Evolutionary conservation across 2,329 filamentous ascomycete species (phyloP).

Genomic region (Fusarium ambrosium): DNA sequence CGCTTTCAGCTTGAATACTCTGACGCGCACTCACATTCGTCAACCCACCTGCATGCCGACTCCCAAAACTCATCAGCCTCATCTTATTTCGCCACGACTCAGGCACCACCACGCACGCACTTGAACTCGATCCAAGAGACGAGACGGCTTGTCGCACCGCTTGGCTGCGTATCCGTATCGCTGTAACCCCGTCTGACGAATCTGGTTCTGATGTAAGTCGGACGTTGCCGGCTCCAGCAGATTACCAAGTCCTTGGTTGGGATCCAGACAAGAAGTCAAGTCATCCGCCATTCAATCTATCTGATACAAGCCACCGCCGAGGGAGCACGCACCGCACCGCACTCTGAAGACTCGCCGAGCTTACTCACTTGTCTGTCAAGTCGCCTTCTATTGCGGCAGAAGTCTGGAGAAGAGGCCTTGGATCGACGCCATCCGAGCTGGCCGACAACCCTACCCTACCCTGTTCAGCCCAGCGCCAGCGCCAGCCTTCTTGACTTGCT

Average conservation of each 20-base stretch:
- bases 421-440: constrained; percentile 32
- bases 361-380: constrained; percentile 29
- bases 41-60: not conserved
- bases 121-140: constrained; percentile 11
- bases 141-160: constrained; percentile 20
- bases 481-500: constrained; percentile 42
- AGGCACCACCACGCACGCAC: constrained; percentile 3
- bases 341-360: constrained; percentile 20
- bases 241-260: constrained; percentile 19
- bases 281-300: constrained; percentile 28
- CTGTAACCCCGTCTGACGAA: constrained; percentile 33
- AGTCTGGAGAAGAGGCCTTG: constrained; percentile 14
- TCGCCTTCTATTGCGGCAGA: constrained; percentile 20
- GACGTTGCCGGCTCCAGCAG: constrained; percentile 22
- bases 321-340: not conserved
- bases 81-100: constrained; percentile 10
- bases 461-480: constrained; percentile 40
- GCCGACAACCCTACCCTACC: constrained; percentile 37
- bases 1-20: constrained; percentile 11
- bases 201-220: constrained; percentile 33
- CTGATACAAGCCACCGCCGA: constrained; percentile 38
- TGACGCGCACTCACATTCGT: constrained; percentile 8
- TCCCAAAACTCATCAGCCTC: constrained; percentile 5
- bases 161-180: constrained; percentile 20
- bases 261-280: constrained; percentile 16